Evolutionary conservation across 2,329 filamentous ascomycete species (phyloP).

Genomic region (Coleophoma crateriformis): DNA sequence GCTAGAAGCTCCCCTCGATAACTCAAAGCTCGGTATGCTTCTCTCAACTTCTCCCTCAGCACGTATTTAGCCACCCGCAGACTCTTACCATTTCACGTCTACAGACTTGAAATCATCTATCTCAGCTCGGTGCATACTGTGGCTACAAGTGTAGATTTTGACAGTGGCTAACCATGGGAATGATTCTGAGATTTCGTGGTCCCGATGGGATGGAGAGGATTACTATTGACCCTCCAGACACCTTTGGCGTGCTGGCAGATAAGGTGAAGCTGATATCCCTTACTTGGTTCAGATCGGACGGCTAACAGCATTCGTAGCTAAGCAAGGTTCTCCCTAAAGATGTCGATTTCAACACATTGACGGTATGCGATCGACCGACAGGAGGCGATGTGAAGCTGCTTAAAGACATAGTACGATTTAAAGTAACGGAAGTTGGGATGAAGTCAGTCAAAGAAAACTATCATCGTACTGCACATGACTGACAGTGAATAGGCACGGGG

Average conservation of each 20-base stretch:
- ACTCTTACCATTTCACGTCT: too few relatives aligned
- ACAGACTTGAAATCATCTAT: too few relatives aligned
- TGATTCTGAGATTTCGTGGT: constrained; percentile 57
- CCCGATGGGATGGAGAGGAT: constrained; percentile 91
- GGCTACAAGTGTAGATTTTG: too few relatives aligned
- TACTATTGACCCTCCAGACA: constrained; percentile 66
- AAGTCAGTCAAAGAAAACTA: constrained; percentile 34
- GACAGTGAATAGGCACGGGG: constrained; percentile 62
- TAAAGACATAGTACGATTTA: constrained; percentile 50
- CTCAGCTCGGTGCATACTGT: too few relatives aligned
- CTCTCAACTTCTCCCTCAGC: constrained; percentile 5
- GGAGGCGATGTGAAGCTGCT: constrained; percentile 53
- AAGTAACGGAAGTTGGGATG: constrained; percentile 53
- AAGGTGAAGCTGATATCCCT: constrained; percentile 32
- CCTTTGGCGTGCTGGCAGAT: constrained; percentile 59
- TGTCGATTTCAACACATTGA: constrained; percentile 54
- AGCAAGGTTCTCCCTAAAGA: constrained; percentile 53
- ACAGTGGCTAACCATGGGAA: constrained; percentile 5
- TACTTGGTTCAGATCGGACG: background rate
- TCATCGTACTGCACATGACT: background rate
- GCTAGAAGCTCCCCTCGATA: background rate
- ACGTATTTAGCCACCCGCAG: too few relatives aligned
- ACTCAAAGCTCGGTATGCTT: constrained; percentile 9
- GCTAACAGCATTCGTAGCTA: constrained; percentile 37
- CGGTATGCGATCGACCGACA: constrained; percentile 55